A percentile compares a stretch with the other conserved stretches of the same genome.
phyloP scores from a whole-genome alignment of 2,329 filamentous ascomycete species.

The Ophiostoma pallidulum region DNA sequence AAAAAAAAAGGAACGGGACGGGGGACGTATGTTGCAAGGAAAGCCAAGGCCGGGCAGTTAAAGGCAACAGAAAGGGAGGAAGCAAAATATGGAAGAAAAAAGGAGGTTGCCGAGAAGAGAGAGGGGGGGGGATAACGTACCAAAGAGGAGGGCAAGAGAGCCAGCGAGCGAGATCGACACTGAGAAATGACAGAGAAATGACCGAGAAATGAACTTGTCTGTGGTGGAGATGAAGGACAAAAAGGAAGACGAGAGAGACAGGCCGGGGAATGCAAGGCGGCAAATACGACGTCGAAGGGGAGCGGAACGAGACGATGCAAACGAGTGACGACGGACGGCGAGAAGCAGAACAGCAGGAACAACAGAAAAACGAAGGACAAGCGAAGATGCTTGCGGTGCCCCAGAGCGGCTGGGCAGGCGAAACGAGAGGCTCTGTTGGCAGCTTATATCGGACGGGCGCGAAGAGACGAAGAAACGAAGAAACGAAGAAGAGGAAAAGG shows the following conservation, averaged over 20 bases:
- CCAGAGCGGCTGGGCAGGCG: too few species aligned
- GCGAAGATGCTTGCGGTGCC: too few species aligned
- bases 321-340: too few species aligned
- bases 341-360: too few species aligned
- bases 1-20: neutral
- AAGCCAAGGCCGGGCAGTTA: neutral
- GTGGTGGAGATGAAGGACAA: neutral
- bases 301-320: neutral
- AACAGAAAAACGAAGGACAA: too few species aligned
- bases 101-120: neutral
- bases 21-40: too few species aligned
- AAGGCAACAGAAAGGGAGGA: neutral
- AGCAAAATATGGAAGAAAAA: neutral
- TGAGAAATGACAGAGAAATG: neutral
- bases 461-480: neutral
- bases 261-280: neutral
- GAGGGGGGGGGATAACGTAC: too few species aligned
- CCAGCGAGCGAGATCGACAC: constrained; percentile 3
- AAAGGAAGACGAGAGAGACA: neutral
- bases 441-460: too few species aligned
- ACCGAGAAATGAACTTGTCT: constrained; percentile 3
- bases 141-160: neutral
- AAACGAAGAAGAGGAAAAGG: neutral
- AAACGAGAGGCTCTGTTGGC: too few species aligned
- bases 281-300: too few species aligned